Conservation (phyloP, 441 rosid genomes). For the Arabidopsis lyrata region DNA sequence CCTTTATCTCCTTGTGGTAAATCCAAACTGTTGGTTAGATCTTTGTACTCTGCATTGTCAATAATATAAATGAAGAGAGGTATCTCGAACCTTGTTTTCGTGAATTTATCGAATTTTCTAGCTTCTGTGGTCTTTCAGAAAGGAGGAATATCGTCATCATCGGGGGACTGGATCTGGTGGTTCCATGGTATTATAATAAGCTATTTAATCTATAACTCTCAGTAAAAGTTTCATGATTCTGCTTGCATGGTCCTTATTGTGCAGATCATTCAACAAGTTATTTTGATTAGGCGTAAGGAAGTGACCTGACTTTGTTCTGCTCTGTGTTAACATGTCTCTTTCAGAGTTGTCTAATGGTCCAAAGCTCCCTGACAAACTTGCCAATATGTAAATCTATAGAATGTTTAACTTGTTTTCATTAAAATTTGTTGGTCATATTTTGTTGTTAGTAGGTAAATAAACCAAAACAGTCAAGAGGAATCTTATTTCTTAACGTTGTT, state of each 20-base stretch:
- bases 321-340: background rate
- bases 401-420: background rate
- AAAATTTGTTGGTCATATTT: background rate
- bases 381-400: background rate
- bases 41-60: background rate
- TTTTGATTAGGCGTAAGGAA: background rate
- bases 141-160: background rate
- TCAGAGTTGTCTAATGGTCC: background rate
- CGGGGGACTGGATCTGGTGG: background rate
- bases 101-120: slow-evolving; percentile 2
- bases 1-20: background rate
- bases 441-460: background rate
- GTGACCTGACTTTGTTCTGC: background rate
- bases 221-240: slow-evolving; percentile 2
- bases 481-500: background rate
- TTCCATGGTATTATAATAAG: background rate
- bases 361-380: background rate
- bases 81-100: background rate
- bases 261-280: background rate
- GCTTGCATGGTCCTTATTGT: background rate
- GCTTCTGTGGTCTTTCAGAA: background rate
- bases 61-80: slow-evolving; percentile 3
- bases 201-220: background rate
- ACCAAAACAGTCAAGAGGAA: background rate
- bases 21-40: background rate